Percentiles rank a stretch among this genome's conserved stretches.
phyloP scores from a whole-genome alignment of 2,329 filamentous ascomycete genomes.

The Fusarium sp. region DNA sequence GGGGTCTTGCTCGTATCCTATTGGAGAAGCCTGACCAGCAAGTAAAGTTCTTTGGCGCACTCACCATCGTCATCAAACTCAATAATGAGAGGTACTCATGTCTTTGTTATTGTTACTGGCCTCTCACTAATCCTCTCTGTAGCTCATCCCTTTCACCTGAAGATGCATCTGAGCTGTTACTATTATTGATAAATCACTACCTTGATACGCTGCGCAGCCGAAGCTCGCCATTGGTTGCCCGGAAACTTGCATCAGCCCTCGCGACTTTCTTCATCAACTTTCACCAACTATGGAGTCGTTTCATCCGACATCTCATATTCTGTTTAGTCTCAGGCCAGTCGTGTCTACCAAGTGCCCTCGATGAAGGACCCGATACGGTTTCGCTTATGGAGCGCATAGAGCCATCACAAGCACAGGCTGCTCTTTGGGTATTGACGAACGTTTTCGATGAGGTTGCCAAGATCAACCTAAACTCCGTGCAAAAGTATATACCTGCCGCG shows the following conservation, averaged over 20 bases:
- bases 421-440: slow-evolving; percentile 69
- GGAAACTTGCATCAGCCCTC: slow-evolving; percentile 81
- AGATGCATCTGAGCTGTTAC: slow-evolving; percentile 67
- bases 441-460: slow-evolving; percentile 58
- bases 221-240: slow-evolving; percentile 69
- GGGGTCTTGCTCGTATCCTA: slow-evolving; percentile 84
- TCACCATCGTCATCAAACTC: slow-evolving; percentile 93
- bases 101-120: too few relatives aligned
- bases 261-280: slow-evolving; percentile 80
- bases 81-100: slow-evolving; percentile 82
- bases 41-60: slow-evolving; percentile 89
- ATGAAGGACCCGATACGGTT: slow-evolving; percentile 51
- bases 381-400: slow-evolving; percentile 60
- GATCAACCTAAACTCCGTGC: slow-evolving; percentile 69
- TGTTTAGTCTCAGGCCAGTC: slow-evolving; percentile 58
- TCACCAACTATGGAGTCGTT: slow-evolving; percentile 72
- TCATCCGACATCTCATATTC: slow-evolving; percentile 67
- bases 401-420: slow-evolving; percentile 60
- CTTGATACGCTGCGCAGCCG: slow-evolving; percentile 62
- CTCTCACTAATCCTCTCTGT: not conserved
- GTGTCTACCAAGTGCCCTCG: slow-evolving; percentile 32
- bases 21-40: slow-evolving; percentile 75
- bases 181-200: slow-evolving; percentile 71
- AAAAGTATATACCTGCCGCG: slow-evolving; percentile 58
- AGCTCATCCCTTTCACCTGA: slow-evolving; percentile 64